Conservation (phyloP, 768 basidiomycete genomes). For the Lactifluus pinguis region DNA sequence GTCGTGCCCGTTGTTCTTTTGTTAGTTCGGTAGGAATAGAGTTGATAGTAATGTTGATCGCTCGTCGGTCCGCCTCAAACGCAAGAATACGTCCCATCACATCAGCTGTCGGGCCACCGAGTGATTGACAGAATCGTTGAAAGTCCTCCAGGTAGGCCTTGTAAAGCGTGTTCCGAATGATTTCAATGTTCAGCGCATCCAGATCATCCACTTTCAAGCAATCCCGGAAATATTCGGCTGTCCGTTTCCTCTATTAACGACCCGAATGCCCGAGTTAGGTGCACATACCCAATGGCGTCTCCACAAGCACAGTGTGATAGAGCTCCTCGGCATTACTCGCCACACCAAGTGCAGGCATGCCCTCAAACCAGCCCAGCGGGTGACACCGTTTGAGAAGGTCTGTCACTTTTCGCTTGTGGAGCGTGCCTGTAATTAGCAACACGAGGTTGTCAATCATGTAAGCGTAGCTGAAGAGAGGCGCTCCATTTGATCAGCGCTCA, state of each 20-base stretch:
- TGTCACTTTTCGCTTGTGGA: constrained; percentile 95
- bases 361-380: constrained; percentile 93
- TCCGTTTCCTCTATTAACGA: background rate
- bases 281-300: constrained; percentile 86
- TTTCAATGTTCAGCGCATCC: constrained; percentile 98
- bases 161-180: constrained; percentile 98
- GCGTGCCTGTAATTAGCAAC: constrained; percentile 90
- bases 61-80: constrained; percentile 95
- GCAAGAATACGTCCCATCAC: constrained; percentile 88
- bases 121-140: constrained; percentile 66
- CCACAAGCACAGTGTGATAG: constrained; percentile 92
- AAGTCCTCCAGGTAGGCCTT: constrained; percentile 99
- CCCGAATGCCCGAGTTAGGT: background rate
- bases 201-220: constrained; percentile 93
- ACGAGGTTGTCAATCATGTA: constrained; percentile 99
- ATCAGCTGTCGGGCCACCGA: constrained; percentile 81
- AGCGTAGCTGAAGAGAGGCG: constrained; percentile 54
- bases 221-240: constrained; percentile 93
- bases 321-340: constrained; percentile 98
- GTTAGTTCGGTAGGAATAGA: constrained; percentile 92
- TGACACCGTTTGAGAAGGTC: constrained; percentile 96
- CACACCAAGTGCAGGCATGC: constrained; percentile 98
- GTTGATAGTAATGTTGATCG: constrained; percentile 98
- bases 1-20: constrained; percentile 89
- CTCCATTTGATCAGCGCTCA: background rate